Evolutionary conservation across 768 basidiomycete species (phyloP), one percentile per base, ranked within the genome.

Genomic region (Neoboletus subvelutipes): DNA sequence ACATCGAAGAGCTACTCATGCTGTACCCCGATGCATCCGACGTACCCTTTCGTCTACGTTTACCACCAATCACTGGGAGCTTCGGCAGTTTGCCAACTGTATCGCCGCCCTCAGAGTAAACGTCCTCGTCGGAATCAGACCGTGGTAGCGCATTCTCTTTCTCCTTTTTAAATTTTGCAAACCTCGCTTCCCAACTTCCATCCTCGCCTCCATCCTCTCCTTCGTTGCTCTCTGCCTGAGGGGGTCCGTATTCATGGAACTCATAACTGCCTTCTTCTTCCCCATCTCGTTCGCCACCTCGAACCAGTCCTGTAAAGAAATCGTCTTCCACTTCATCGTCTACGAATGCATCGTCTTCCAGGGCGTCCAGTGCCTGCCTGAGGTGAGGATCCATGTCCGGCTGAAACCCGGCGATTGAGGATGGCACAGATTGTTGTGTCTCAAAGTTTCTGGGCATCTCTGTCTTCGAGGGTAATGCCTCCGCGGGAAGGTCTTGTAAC

Each of bases 1-100:
- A 90, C 90, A 98, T 93, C 15, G 93, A 93, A 4, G 93, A 94
- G 65, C 92, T 94, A 71, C 91, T 96, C 94, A 99, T 98, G 69
- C 90, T 92, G 78, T 96, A 96, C 13, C 92, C 94, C 22, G 92
- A 93, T 10, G 92, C 94, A 60, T 93, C 89, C 50, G 90, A 93
- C 0, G 85, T 78, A 4, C 85, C 86, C 63, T 86, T 86, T 61
- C 85, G 78, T 67, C 88, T 77, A 67, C 85, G 82, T 74, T 85
- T 84, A 6, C 88, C 87, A 17, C 93, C 89, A 48, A 87, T 78
- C 54, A 96, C 88, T n/a, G 87, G 84, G 62, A 94, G 80, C 49
- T 77, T 78, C 12, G 88, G 89, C 10, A 98, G 73, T 3, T 81
- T 83, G 0, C 86, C 85, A 29, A 99, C 71, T 0, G 92, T 97